These are phyloP conservation scores for Monilinia aucupariae DNA, from an alignment of 2,329 filamentous ascomycete species.

Conservation along the genomic window DNA sequence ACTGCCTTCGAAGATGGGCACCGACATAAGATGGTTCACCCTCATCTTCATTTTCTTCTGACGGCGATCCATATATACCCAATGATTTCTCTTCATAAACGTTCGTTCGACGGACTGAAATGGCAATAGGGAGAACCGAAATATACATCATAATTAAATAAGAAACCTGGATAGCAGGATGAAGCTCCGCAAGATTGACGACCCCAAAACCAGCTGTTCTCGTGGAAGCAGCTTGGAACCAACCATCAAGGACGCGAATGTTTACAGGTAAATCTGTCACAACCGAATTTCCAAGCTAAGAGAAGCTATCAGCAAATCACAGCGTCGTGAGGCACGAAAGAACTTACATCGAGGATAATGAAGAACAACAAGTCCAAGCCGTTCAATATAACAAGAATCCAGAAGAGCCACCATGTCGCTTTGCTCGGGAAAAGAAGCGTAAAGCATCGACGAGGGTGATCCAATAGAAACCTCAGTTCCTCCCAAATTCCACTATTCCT, in stretches of 20 bases:
- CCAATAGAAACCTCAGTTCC: slow-evolving; percentile 82
- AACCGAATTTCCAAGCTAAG: slow-evolving; percentile 62
- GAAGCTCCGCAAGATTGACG: slow-evolving; percentile 69
- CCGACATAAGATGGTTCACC: slow-evolving; percentile 74
- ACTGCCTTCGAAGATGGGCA: slow-evolving; percentile 82
- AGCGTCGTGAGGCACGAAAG: not conserved
- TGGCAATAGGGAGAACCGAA: slow-evolving; percentile 92
- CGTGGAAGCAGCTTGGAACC: slow-evolving; percentile 86
- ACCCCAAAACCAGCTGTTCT: slow-evolving; percentile 86
- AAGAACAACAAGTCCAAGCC: slow-evolving; percentile 84
- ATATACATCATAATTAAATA: slow-evolving; percentile 99
- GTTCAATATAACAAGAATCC: slow-evolving; percentile 76
- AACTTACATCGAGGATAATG: slow-evolving; percentile 77
- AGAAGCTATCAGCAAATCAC: slow-evolving; percentile 18
- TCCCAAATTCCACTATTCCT: slow-evolving; percentile 71
- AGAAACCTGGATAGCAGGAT: slow-evolving; percentile 87
- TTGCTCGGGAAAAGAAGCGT: slow-evolving; percentile 85
- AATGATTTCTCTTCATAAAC: slow-evolving; percentile 91
- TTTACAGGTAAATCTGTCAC: slow-evolving; percentile 66
- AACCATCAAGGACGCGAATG: slow-evolving; percentile 73
- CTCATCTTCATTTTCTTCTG: slow-evolving; percentile 46
- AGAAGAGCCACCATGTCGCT: slow-evolving; percentile 95
- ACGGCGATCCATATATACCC: slow-evolving; percentile 59
- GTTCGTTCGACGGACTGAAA: slow-evolving; percentile 88
- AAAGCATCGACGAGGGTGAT: slow-evolving; percentile 93